Evolutionary conservation across 164 flowering plant species (phyloP).

Genomic region (Dillenia suffruticosa): DNA sequence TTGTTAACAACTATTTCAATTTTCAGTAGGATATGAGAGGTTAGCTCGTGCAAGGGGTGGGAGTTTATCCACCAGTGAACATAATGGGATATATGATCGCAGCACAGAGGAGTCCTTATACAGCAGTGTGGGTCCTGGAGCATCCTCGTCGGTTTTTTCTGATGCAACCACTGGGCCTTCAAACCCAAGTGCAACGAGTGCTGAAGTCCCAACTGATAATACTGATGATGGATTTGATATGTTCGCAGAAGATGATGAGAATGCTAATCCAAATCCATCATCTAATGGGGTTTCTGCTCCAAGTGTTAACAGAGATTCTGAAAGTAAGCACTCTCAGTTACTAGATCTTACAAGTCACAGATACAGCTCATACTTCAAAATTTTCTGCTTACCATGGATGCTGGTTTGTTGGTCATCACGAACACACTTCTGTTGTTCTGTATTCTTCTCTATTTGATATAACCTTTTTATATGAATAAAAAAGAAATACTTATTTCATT

Average conservation of each 20-base stretch:
- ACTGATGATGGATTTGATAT: conserved; percentile 61
- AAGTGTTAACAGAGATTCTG: conserved; percentile 17
- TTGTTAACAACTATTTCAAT: too few species aligned
- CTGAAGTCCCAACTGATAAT: conserved; percentile 20
- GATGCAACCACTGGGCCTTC: conserved; percentile 19
- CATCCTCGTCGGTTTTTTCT: conserved; percentile 13
- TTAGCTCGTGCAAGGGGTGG: conserved; percentile 53
- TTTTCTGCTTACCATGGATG: too few species aligned
- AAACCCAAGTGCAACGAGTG: conserved; percentile 10
- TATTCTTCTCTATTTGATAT: too few species aligned
- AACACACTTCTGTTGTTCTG: too few species aligned
- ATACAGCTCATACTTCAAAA: too few species aligned
- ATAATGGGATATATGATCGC: conserved; percentile 16
- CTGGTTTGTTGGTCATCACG: too few species aligned
- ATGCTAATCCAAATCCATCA: conserved; percentile 24
- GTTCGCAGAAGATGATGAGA: conserved; percentile 80
- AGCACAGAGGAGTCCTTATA: conserved; percentile 13
- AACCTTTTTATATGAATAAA: not conserved
- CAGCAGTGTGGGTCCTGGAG: conserved; percentile 14
- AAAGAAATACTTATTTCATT: not conserved
- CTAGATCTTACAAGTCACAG: too few species aligned
- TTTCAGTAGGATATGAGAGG: conserved; percentile 85
- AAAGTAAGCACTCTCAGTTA: conserved; percentile 15
- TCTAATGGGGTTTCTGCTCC: conserved; percentile 19
- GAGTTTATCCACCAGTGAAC: conserved; percentile 20